Percentiles rank a stretch among this genome's conserved stretches.
These are phyloP conservation scores for Lactarius hengduanensis DNA, from an alignment of 768 basidiomycete species.

Conservation along the genomic window DNA sequence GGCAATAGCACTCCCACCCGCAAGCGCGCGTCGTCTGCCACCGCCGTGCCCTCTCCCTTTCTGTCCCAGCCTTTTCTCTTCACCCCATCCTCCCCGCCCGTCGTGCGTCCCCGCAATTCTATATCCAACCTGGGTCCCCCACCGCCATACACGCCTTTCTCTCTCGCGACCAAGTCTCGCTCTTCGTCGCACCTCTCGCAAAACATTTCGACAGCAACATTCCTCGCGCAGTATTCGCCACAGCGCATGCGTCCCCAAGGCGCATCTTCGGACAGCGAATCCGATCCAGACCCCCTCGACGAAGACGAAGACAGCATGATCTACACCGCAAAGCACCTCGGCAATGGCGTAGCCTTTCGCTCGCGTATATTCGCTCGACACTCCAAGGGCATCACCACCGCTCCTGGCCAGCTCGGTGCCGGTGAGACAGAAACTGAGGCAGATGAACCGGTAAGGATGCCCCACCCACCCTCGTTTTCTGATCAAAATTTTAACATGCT, in stretches of 20 bases:
- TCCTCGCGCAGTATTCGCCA: constrained; percentile 20
- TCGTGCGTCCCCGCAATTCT: constrained; percentile 12
- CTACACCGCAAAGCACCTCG: constrained; percentile 23
- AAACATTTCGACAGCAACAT: constrained; percentile 21
- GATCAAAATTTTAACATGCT: constrained; percentile 10
- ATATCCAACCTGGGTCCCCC: constrained; percentile 18
- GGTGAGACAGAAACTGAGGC: constrained; percentile 80
- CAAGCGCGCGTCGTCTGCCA: constrained; percentile 21
- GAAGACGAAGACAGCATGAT: constrained; percentile 23
- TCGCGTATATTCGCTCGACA: constrained; percentile 24
- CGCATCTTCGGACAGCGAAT: constrained; percentile 22
- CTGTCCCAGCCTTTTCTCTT: constrained; percentile 20
- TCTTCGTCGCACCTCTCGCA: constrained; percentile 26
- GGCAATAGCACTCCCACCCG: constrained; percentile 1
- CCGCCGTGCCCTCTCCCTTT: constrained; percentile 13
- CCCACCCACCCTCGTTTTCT: background rate
- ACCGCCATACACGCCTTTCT: constrained; percentile 22
- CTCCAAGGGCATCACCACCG: constrained; percentile 53
- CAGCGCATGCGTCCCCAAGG: constrained; percentile 17
- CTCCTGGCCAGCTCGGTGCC: constrained; percentile 56
- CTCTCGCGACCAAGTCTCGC: constrained; percentile 21
- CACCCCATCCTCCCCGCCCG: constrained; percentile 16
- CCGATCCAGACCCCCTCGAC: constrained; percentile 15
- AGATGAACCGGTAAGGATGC: constrained; percentile 67
- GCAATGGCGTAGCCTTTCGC: constrained; percentile 18